Base-by-base conservation (phyloP, 371 early-diverging fungal genomes). In the Apophysomyces ossiformis region DNA sequence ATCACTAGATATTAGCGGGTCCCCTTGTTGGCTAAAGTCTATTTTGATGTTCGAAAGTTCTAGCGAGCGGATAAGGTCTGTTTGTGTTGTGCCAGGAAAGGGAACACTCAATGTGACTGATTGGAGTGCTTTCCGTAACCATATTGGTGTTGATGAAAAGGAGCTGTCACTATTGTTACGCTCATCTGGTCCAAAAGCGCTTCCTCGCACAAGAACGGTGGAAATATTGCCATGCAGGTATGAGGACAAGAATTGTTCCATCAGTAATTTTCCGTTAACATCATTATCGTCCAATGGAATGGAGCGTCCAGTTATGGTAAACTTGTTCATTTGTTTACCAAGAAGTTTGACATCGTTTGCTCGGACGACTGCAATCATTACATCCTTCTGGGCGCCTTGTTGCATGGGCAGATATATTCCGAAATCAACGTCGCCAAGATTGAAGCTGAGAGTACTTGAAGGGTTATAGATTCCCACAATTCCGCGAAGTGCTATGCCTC, bases 391-490 rank as follows among this genome's bases (percentile, higher is more conserved):
- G 15, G 57, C 37, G 12, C 65, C 36, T 15, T 69, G 18, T 11
- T 64, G 21, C 35, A 38, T 58, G 1, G 81, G 79, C 7, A 81
- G 61, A 57, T 66, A 78, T 21, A 83, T 81, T 15, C 76, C 81
- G 71, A 83, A 79, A 58, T 83, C 78, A 38, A 83, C 70, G 47
- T 83, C 70, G 7, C 84, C 84, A 6, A 83, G 37, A 11, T 57
- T 62, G 9, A 83, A 47, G 12, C 84, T 79, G 7, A 83, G 62
- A 0, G 72, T 74, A 16, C 57, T 71, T 1, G 84, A 83, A 15
- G 84, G 84, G 59, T 83, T 83, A 36, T 70, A 81, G 11, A 83
- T 73, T 2, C 76, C 78, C 0, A 79, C 84, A 15, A 66, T 65
- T 5, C 72, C 78, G 32, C 60, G 37, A 0, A 83, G 62, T 7